Evolutionary conservation across 2,329 filamentous ascomycete genomes (phyloP).

Genomic region (Ophiobolus disseminans): DNA sequence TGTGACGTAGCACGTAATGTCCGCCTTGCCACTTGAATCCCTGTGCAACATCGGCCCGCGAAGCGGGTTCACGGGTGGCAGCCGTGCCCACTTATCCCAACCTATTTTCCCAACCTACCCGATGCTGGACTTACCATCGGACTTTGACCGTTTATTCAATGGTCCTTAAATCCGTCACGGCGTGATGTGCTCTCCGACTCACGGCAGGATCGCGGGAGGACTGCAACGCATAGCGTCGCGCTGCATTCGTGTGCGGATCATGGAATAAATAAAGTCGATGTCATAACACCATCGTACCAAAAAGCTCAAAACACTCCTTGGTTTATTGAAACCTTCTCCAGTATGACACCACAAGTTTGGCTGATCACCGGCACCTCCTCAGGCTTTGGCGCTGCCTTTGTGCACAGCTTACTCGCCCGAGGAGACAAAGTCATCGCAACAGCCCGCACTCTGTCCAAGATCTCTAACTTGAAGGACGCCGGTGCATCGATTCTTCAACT

Average conservation of each 20-base stretch:
- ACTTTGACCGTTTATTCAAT: too few relatives aligned
- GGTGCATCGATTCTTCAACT: conserved; percentile 33
- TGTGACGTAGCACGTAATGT: too few relatives aligned
- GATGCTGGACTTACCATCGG: background rate
- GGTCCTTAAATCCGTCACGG: too few relatives aligned
- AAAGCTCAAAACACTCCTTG: too few relatives aligned
- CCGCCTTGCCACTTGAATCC: too few relatives aligned
- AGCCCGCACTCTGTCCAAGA: conserved; percentile 40
- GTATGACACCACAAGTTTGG: conserved; percentile 47
- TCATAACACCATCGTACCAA: background rate
- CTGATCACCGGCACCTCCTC: conserved; percentile 62
- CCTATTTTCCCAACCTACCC: background rate
- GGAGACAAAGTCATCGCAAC: conserved; percentile 56
- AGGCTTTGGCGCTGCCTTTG: conserved; percentile 58
- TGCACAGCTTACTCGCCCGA: conserved; percentile 44
- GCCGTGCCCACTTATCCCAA: background rate
- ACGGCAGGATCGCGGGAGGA: too few relatives aligned
- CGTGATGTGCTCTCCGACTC: too few relatives aligned
- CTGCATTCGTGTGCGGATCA: too few relatives aligned
- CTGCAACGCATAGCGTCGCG: too few relatives aligned
- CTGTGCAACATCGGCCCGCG: too few relatives aligned
- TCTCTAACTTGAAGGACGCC: conserved; percentile 31
- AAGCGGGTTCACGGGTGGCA: background rate
- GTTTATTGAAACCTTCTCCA: background rate
- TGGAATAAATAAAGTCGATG: background rate